Evolutionary conservation across 2,329 filamentous ascomycete species (phyloP).

Genomic region (Ophiosphaerella narmari): DNA sequence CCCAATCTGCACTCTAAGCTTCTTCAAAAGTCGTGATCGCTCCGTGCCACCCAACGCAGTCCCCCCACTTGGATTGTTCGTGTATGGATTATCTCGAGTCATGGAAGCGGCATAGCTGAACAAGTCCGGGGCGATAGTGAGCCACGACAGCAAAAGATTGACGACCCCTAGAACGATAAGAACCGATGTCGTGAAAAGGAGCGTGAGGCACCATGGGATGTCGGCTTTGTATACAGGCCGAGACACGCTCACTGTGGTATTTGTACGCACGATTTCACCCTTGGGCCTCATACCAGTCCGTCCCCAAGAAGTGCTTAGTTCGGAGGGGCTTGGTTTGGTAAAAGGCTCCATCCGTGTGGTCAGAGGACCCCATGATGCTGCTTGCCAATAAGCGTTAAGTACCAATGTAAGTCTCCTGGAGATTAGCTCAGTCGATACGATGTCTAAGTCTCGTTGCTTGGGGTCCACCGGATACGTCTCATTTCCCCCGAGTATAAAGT

Average conservation of each 20-base stretch:
- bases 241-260: background rate
- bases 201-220: background rate
- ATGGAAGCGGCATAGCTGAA: conserved; percentile 24
- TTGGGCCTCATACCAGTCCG: background rate
- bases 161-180: conserved; percentile 2
- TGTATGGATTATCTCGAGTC: conserved; percentile 27
- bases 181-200: background rate
- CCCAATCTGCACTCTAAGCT: conserved; percentile 22
- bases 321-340: background rate
- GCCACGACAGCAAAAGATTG: background rate
- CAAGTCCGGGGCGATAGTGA: conserved; percentile 21
- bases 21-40: conserved; percentile 20
- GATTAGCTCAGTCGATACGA: background rate
- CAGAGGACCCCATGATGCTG: background rate
- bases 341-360: background rate
- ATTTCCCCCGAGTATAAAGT: background rate
- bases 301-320: background rate
- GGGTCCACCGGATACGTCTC: background rate
- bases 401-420: conserved; percentile 2
- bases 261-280: background rate
- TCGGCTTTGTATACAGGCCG: conserved; percentile 1
- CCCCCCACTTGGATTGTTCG: conserved; percentile 15
- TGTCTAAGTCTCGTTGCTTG: background rate
- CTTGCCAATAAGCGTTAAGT: conserved; percentile 7
- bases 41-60: conserved; percentile 20